Base-by-base conservation (phyloP, 805 yeast genomes). In the Blastobotrys americana region DNA sequence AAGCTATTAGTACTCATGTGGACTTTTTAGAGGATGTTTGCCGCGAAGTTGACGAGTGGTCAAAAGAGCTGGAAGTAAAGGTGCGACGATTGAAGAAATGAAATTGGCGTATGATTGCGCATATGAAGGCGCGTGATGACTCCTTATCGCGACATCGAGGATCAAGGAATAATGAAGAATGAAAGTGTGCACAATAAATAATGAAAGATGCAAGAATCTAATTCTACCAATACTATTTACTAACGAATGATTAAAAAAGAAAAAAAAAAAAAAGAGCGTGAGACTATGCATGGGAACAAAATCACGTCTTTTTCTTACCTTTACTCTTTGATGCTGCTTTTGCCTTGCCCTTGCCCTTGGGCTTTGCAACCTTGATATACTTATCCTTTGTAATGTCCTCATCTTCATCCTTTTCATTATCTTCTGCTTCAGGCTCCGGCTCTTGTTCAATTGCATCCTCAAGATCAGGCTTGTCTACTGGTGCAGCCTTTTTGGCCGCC, bases 21-120 rank as follows among this genome's bases (percentile, higher is more conserved):
- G 49, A 44, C 13, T 37, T 67, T 33, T 57, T 78, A 25, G 77
- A 73, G 39, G 59, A 55, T 2, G 50, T 83, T 2, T 70, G 74
- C 8, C 61, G 64, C 19, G 88, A 84, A 50, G 54, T 84, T 28
- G 84, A 81, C 45, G 74, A 71, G 47, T 80, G 83, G 76, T 70
- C 80, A 4, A 60, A 66, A 20, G 84, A 80, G 53, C 54, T 80
- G 41, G 77, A 70, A 36, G 68, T 68, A 3, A 75, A 77, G 54
- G 53, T 48, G 9, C 43, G 56, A 6, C 41, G 55, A 5, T 19
- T 17, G 3, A 34, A 20, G 18, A 20, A 17, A 17, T 45, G 38
- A 39, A 4, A 35, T 25, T 27, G 23, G n/a, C n/a, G n/a, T n/a
- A n/a, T n/a, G n/a, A n/a, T n/a, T n/a, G n/a, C n/a, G n/a, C n/a